Base-by-base conservation (phyloP, 495 filamentous ascomycete species). In the Astrocystis sublimbata region DNA sequence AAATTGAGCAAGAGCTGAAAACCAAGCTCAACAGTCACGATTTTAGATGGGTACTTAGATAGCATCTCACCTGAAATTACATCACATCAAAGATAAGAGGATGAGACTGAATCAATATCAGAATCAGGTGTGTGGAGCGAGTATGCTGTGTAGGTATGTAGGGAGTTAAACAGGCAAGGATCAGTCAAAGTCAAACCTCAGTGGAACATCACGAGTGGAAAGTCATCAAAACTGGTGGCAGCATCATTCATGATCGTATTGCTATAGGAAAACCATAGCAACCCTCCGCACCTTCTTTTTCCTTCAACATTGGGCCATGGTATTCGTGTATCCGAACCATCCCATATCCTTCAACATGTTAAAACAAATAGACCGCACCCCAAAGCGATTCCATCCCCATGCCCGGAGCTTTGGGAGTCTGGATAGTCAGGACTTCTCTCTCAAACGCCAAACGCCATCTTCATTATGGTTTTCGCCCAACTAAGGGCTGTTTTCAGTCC, bases 371-470 rank as follows among this genome's bases (percentile, higher is more conserved):
- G 30, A 13, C 4, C n/a, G n/a, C n/a, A n/a, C 30, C 9, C 47
- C 46, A 19, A 28, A 31, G 5, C 46, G 13, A 28, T 31, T 26
- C 13, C 4, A 31, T 49, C 49, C 49, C 6, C 24, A 43, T 6
- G 21, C 26, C 15, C n/a, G 38, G 23, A 33, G 15, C 7, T 6
- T 2, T n/a, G 6, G 8, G 42, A 30, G 35, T 7, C 28, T 51
- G 46, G 28, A 31, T 26, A 17, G 58, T 52, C 23, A 5, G 46
- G 46, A 9, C 45, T 36, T 28, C 47, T 53, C 28, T 35, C 58
- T 10, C 53, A 17, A 61, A 61, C 58, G 24, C 58, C 58, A 9
- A 40, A 50, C 58, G 58, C 58, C 58, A 31, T 8, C 5, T 17
- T 35, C 50, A n/a, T 36, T 41, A 10, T 45, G 21, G 1, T 21